Evolutionary conservation across 202 grass and related monocot genomes (phyloP), one percentile per base, ranked within the genome.

Genomic region (Carex sylvatica): DNA sequence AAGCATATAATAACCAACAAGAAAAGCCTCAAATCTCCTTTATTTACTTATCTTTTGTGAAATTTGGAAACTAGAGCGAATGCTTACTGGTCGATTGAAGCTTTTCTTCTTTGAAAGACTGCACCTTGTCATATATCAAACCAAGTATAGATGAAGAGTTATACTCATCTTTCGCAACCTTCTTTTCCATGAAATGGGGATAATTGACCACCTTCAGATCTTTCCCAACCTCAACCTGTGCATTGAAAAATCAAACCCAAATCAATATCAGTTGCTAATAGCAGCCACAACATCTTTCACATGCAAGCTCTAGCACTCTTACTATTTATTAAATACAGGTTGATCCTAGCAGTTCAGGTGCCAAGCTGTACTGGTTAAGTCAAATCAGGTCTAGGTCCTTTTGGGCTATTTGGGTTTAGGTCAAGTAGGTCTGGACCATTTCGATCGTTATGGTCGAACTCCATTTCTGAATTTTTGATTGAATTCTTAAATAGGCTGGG

Each of bases 111-210:
- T 83, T 56, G 33, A 84, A 80, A n/a, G 15, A 84, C 24, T 15
- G 70, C 26, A 78, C 91, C 66, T 80, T 81, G 83, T 90, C 84
- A 80, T 90, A 88, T 18, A 93, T 74, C 58, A 84, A 61, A 1
- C 88, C 91, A 30, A 90, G 79, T 19, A 93, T 77, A 5, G 91
- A 88, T 18, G 64, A 80, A 14, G 91, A 90, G 2, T 67, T 36
- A 78, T 86, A 88, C 2, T 0, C 7, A 42, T 20, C 66, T 44
- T 70, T 70, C 13, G 4, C 9, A 70, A 9, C 8, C 9, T 19
- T 23, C 26, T 61, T 83, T 38, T 78, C 91, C 91, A 93, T 83
- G 71, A 83, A 93, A 86, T 93, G 86, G 8, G 88, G 88, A 84
- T 90, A 93, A 35, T 74, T 78, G 44, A 52, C 54, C 24, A 82